These are phyloP conservation scores for Aspergillus sp. DNA, from an alignment of 2,329 filamentous ascomycete species.

Conservation along the genomic window DNA sequence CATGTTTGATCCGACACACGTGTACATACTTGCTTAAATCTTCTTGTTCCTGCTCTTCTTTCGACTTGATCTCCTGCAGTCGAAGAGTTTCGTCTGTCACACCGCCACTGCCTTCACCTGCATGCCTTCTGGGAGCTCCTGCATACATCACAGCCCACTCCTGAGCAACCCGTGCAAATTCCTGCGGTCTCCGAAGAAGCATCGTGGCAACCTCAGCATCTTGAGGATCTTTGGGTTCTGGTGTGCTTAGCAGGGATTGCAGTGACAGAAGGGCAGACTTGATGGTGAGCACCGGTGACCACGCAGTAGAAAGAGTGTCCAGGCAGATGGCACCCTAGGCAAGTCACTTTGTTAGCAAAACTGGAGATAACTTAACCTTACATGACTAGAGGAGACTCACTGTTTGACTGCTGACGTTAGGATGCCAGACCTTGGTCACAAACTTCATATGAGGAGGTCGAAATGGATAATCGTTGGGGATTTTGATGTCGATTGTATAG, in stretches of 20 bases:
- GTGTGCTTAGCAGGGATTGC: conserved; percentile 87
- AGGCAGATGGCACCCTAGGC: conserved; percentile 89
- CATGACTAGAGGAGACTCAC: conserved; percentile 53
- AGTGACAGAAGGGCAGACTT: conserved; percentile 92
- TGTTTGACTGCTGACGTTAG: conserved; percentile 92
- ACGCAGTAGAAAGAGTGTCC: conserved; percentile 83
- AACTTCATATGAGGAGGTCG: conserved; percentile 89
- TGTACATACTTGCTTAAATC: conserved; percentile 55
- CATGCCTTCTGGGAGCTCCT: conserved; percentile 65
- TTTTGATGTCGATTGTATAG: conserved; percentile 80
- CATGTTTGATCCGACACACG: not conserved
- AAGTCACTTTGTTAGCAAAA: not conserved
- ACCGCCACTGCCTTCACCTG: conserved; percentile 56
- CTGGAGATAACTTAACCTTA: too few relatives aligned
- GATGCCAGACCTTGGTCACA: conserved; percentile 93
- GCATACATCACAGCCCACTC: conserved; percentile 89
- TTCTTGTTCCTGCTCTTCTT: conserved; percentile 59
- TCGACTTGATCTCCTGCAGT: conserved; percentile 55
- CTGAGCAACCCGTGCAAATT: conserved; percentile 78
- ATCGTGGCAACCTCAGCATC: conserved; percentile 93
- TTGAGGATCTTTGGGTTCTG: conserved; percentile 94
- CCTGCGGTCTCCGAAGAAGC: conserved; percentile 75
- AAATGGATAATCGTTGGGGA: conserved; percentile 90
- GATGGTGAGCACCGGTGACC: conserved; percentile 95
- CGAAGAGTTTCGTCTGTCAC: conserved; percentile 56